Percentiles rank a stretch among this genome's conserved stretches.
Conservation (phyloP, 257 asterid species). For the Solanum bulbocastanum region DNA sequence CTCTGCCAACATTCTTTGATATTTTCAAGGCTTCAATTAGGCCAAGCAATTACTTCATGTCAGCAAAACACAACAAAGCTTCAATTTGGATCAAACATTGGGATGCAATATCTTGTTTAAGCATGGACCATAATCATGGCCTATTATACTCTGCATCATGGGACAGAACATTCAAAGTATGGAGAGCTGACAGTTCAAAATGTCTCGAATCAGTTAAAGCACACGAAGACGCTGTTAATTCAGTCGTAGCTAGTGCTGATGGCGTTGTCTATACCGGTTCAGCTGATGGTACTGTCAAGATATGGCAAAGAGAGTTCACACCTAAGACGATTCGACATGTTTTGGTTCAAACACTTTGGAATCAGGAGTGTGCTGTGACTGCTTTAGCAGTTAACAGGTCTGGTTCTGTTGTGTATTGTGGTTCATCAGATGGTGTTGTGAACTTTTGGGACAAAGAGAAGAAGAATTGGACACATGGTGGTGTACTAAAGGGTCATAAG, state of each 20-base stretch:
- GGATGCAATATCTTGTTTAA: slow-evolving; percentile 15
- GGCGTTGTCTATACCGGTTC: slow-evolving; percentile 12
- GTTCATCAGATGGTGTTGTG: slow-evolving; percentile 20
- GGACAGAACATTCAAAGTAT: slow-evolving; percentile 17
- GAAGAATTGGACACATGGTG: slow-evolving; percentile 3
- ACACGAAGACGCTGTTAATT: slow-evolving; percentile 17
- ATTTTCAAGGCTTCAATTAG: slow-evolving; percentile 11
- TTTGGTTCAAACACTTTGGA: not conserved
- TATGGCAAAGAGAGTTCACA: slow-evolving; percentile 11
- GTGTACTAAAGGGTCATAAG: slow-evolving; percentile 18
- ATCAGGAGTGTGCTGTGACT: slow-evolving; percentile 14
- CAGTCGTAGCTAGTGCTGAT: slow-evolving; percentile 11
- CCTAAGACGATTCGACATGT: slow-evolving; percentile 2
- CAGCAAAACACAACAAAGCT: not conserved
- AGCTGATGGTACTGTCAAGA: slow-evolving; percentile 18
- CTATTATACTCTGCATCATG: slow-evolving; percentile 17
- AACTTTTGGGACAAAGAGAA: slow-evolving; percentile 16
- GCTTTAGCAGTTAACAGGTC: slow-evolving; percentile 5
- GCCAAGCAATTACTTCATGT: slow-evolving; percentile 6
- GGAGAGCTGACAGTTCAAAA: slow-evolving; percentile 8
- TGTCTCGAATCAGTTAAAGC: slow-evolving; percentile 16
- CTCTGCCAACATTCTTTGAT: slow-evolving; percentile 13
- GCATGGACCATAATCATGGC: slow-evolving; percentile 3
- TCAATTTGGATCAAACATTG: slow-evolving; percentile 12
- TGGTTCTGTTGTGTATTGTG: slow-evolving; percentile 5